Evolutionary conservation across 495 filamentous ascomycete genomes (phyloP), one percentile per base, ranked within the genome.

Genomic region (Articulospora tetracladia): DNA sequence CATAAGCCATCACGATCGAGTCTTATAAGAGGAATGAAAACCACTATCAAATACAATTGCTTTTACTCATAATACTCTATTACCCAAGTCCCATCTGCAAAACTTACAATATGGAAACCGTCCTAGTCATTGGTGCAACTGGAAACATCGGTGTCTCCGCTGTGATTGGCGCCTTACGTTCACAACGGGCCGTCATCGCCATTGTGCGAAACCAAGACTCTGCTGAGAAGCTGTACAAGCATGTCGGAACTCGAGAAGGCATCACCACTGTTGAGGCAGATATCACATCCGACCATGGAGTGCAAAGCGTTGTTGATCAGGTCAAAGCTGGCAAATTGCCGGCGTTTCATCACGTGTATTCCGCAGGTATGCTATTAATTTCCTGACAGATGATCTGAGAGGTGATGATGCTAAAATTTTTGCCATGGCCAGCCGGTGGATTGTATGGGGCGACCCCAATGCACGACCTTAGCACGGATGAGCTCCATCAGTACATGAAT

Each of bases 101-200:
- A 32, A 34, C 44, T 12, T 58, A n/a, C 46, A 58, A 58, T 27
- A 67, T 66, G 59, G 69, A 73, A 52, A 75, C 73, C 36, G 66
- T 75, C 48, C 65, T 78, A 13, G 54, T 76, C 17, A 64, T 76
- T 53, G 74, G 75, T 61, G 69, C 75, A 30, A 76, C 74, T 12
- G 75, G 75, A 1, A 76, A 77, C 61, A 76, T 77, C 44, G 74
- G 75, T 53, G 66, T 72, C 8, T 55, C 74, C 4, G 73, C 74
- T 46, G 64, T 70, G 57, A 68, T 55, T 1, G 71, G 48, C 47
- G 68, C 72, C 10, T 57, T 75, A 34, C 61, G 61, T 23, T 62
- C 69, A 49, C 59, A 64, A 36, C 70, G 66, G 41, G 61, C 69
- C 3, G 74, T 77, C 12, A 57, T 77, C 7, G 75, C 75, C 23